phyloP scores from a whole-genome alignment of 805 yeast genomes.

The Saccharomycopsis sp. region DNA sequence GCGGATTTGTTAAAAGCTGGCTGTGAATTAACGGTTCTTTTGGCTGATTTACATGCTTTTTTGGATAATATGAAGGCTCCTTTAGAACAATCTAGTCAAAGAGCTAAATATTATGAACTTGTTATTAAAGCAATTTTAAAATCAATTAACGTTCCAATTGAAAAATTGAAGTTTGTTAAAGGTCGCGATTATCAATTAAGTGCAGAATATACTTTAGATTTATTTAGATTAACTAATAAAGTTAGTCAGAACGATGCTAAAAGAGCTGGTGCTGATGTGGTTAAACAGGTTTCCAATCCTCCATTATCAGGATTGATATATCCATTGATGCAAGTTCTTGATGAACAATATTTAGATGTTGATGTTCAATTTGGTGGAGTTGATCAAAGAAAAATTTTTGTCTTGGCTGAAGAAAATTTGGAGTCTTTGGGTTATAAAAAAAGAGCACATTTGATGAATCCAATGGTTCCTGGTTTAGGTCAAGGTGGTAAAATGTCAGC shows the following conservation, averaged over 20 bases:
- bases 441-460: slow-evolving; percentile 97
- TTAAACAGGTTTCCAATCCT: slow-evolving; percentile 93
- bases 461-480: slow-evolving; percentile 95
- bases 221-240: slow-evolving; percentile 72
- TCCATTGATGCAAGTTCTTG: slow-evolving; percentile 98
- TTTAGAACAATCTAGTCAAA: slow-evolving; percentile 74
- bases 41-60: slow-evolving; percentile 95
- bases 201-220: slow-evolving; percentile 75
- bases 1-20: slow-evolving; percentile 96
- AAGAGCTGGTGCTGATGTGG: slow-evolving; percentile 99
- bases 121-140: slow-evolving; percentile 76
- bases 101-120: slow-evolving; percentile 83
- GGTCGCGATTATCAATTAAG: slow-evolving; percentile 87
- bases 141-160: slow-evolving; percentile 87
- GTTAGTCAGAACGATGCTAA: slow-evolving; percentile 94
- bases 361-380: slow-evolving; percentile 99
- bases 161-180: slow-evolving; percentile 67
- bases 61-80: slow-evolving; percentile 98
- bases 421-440: slow-evolving; percentile 84
- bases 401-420: slow-evolving; percentile 90
- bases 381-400: slow-evolving; percentile 96
- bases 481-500: slow-evolving; percentile 99
- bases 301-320: slow-evolving; percentile 86
- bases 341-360: slow-evolving; percentile 77
- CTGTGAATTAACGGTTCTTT: slow-evolving; percentile 79